Evolutionary conservation across 2,329 filamentous ascomycete species (phyloP), one percentile per base, ranked within the genome.

Genomic region (Zasmidium citrigriseum): DNA sequence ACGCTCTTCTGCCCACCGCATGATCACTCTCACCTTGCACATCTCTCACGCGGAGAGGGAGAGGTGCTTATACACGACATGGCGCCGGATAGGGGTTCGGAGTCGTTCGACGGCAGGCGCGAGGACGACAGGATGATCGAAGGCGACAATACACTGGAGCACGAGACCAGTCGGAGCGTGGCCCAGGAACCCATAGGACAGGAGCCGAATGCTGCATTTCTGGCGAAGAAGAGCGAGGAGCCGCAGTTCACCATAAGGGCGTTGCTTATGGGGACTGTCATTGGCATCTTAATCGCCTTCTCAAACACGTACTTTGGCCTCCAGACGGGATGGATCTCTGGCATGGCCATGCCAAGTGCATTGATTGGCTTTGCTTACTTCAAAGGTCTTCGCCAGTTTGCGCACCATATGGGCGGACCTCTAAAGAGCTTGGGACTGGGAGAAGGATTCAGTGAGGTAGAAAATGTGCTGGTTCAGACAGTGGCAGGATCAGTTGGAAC

Each of bases 221-320:
- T 72, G 10, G 63, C 62, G 16, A 58, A 60, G 44, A 66, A 65
- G 38, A 67, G 62, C 21, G 66, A 69, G 48, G 65, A 80, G 61
- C 77, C 79, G 4, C 84, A 84, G 48, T 97, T 99, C 77, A 98
- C 95, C 0, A 58, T 88, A 23, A 88, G 95, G 56, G 91, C 91
- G 52, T 82, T 98, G 41, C 72, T 86, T 4, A 91, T 90, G 24
- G 95, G 95, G 16, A 80, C 96, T 4, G 78, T 85, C 2, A 95
- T 99, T 63, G 95, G 95, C 44, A 85, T 95, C 3, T 81, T 98
- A 55, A 96, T 98, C 70, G 95, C 90, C 72, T 96, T 96, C 73
- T 96, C 91, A 53, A 99, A 99, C 73, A 97, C 96, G 81, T 99
- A 98, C 75, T 99, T 99, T 73, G 95, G 95, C n/a, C 81, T 99